A percentile compares a stretch with the other conserved stretches of the same genome.
phyloP scores from a whole-genome alignment of 352 stramenopile genomes.

The Pythium myriotylum region DNA sequence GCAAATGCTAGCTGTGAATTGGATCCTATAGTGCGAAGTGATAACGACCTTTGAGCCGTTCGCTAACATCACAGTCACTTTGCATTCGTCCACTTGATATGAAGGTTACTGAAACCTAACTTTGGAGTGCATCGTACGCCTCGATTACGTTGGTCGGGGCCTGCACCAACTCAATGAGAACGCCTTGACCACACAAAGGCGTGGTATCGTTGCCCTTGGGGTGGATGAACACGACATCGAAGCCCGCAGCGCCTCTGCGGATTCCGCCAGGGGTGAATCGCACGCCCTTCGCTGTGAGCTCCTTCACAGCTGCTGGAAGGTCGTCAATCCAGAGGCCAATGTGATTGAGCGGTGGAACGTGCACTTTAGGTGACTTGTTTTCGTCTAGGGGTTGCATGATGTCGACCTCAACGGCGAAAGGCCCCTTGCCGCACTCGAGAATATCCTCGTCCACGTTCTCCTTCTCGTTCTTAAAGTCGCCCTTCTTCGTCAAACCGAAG shows the following conservation, averaged over 20 bases:
- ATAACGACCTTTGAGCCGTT: no score
- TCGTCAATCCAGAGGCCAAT: constrained; percentile 98
- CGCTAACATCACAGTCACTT: not conserved
- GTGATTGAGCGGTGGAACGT: constrained; percentile 97
- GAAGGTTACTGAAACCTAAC: not conserved
- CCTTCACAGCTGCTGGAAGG: constrained; percentile 89
- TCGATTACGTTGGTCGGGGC: constrained; percentile 92
- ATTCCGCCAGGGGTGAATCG: constrained; percentile 98
- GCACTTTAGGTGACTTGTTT: constrained; percentile 92
- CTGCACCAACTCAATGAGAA: constrained; percentile 98
- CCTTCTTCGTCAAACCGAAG: constrained; percentile 74
- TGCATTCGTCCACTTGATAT: not conserved
- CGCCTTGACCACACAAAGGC: constrained; percentile 92
- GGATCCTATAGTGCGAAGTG: no score
- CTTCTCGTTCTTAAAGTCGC: constrained; percentile 75
- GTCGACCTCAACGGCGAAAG: constrained; percentile 96
- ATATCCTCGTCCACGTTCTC: constrained; percentile 99
- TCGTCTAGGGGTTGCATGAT: constrained; percentile 98
- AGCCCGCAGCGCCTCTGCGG: constrained; percentile 95
- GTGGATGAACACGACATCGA: constrained; percentile 99
- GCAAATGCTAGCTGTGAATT: no score
- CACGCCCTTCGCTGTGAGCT: constrained; percentile 92
- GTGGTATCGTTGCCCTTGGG: constrained; percentile 94
- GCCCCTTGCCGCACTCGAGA: constrained; percentile 88
- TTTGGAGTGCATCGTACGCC: constrained; percentile 43